These are phyloP conservation scores for Pseudogymnoascus sp. DNA, from an alignment of 2,329 filamentous ascomycete genomes.

Conservation along the genomic window DNA sequence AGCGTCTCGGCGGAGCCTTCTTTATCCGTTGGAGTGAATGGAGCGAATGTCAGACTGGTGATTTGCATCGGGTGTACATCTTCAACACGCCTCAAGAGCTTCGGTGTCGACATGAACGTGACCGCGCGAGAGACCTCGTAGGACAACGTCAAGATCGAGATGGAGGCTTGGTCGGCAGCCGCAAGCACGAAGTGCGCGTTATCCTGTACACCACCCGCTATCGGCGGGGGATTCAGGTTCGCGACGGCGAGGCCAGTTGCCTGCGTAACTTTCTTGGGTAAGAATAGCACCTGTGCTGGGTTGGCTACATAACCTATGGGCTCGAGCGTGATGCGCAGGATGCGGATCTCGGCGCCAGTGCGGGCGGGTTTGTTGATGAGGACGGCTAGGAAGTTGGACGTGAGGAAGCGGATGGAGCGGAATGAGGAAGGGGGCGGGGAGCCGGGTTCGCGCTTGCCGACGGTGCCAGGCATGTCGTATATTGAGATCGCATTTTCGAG, in stretches of 20 bases:
- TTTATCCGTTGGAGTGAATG: slow-evolving; percentile 24
- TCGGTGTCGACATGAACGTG: slow-evolving; percentile 43
- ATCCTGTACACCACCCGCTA: slow-evolving; percentile 41
- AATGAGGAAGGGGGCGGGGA: slow-evolving; percentile 40
- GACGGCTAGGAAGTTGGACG: slow-evolving; percentile 47
- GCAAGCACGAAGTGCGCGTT: slow-evolving; percentile 73
- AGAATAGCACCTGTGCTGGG: slow-evolving; percentile 42
- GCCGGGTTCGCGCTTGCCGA: slow-evolving; percentile 28
- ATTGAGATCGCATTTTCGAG: slow-evolving; percentile 41
- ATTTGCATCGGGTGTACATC: slow-evolving; percentile 49
- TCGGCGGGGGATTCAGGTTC: slow-evolving; percentile 50
- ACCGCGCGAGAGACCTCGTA: slow-evolving; percentile 43
- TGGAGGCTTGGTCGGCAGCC: slow-evolving; percentile 71
- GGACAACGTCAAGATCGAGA: slow-evolving; percentile 70
- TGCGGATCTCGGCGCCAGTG: slow-evolving; percentile 47
- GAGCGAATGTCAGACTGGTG: slow-evolving; percentile 50
- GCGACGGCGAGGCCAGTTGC: slow-evolving; percentile 72
- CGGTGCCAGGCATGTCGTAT: slow-evolving; percentile 45
- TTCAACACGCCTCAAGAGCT: slow-evolving; percentile 44
- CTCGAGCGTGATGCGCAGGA: slow-evolving; percentile 38
- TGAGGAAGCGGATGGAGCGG: slow-evolving; percentile 50
- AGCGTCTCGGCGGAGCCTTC: slow-evolving; percentile 19
- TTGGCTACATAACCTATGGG: slow-evolving; percentile 33
- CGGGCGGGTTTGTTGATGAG: slow-evolving; percentile 51
- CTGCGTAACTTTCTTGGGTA: slow-evolving; percentile 56